phyloP scores from a whole-genome alignment of 2,329 filamentous ascomycete genomes.

The Colletotrichum echinochloae region DNA sequence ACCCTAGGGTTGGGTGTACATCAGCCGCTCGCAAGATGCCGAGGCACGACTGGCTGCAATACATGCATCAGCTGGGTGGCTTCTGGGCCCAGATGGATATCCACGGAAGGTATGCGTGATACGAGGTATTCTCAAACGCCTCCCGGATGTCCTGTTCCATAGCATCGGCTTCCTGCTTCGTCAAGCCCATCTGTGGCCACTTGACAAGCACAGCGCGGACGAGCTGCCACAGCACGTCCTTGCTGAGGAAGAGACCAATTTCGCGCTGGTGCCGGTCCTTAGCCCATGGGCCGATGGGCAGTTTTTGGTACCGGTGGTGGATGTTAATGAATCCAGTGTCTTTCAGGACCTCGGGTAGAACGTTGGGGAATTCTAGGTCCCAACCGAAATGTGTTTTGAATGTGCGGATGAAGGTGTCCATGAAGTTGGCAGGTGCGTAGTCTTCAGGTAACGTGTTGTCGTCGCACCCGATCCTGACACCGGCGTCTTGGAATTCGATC shows the following conservation, averaged over 20 bases:
- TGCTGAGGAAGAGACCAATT: slow-evolving; percentile 52
- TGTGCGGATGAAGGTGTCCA: slow-evolving; percentile 48
- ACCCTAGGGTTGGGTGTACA: background rate
- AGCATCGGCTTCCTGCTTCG: slow-evolving; percentile 49
- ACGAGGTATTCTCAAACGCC: slow-evolving; percentile 49
- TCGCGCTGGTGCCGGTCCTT: slow-evolving; percentile 50
- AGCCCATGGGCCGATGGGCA: slow-evolving; percentile 55
- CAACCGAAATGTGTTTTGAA: slow-evolving; percentile 52
- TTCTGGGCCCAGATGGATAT: slow-evolving; percentile 55
- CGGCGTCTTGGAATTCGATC: slow-evolving; percentile 54
- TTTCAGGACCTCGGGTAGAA: slow-evolving; percentile 47
- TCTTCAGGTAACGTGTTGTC: slow-evolving; percentile 46
- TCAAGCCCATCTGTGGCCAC: slow-evolving; percentile 48
- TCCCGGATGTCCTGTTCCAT: slow-evolving; percentile 49
- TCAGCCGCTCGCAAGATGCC: background rate
- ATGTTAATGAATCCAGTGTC: slow-evolving; percentile 52
- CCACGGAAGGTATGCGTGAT: slow-evolving; percentile 51
- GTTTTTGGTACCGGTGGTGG: slow-evolving; percentile 45
- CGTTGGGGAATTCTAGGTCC: slow-evolving; percentile 48
- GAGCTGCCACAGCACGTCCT: slow-evolving; percentile 51
- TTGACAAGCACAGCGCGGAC: slow-evolving; percentile 50
- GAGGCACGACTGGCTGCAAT: background rate
- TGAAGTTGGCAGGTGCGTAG: slow-evolving; percentile 44
- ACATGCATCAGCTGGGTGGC: slow-evolving; percentile 41
- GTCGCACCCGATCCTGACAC: slow-evolving; percentile 49